A percentile compares a stretch with the other conserved stretches of the same genome.
Evolutionary conservation across 176 grass and related monocot species (phyloP).

Genomic region (Musa troglodytarum): DNA sequence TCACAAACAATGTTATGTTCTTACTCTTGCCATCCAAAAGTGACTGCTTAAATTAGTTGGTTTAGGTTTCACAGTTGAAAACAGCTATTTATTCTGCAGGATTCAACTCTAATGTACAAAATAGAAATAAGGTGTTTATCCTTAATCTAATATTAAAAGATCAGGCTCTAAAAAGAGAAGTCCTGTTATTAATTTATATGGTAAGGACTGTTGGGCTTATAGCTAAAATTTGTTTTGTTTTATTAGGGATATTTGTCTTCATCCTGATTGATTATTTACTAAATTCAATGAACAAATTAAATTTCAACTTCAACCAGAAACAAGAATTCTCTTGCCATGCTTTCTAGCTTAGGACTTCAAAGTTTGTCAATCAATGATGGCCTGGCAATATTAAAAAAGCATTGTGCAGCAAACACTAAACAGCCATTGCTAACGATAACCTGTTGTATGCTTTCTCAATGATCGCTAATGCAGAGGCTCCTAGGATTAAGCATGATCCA

Average conservation of each 20-base stretch:
- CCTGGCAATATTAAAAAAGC: not conserved
- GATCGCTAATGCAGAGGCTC: no score
- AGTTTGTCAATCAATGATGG: not conserved
- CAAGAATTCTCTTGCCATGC: not conserved
- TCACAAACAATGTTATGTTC: not conserved
- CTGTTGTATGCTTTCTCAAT: no score
- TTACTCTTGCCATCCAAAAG: not conserved
- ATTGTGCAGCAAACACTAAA: not conserved
- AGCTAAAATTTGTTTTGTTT: not conserved
- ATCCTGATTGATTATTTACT: not conserved
- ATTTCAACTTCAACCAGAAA: not conserved
- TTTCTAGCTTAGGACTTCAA: not conserved
- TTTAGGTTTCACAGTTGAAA: not conserved
- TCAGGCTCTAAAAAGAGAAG: not conserved
- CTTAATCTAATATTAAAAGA: not conserved
- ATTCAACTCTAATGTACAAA: not conserved
- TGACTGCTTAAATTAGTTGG: not conserved
- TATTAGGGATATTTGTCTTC: not conserved
- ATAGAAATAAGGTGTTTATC: not conserved
- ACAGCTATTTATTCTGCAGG: not conserved
- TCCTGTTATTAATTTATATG: not conserved
- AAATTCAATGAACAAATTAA: not conserved
- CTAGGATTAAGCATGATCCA: no score
- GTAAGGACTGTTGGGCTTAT: not conserved
- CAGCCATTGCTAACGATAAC: not conserved